Evolutionary conservation across 1,284 basidiomycete genomes (phyloP), one percentile per base, ranked within the genome.

Genomic region (Ceratorhiza oryzae-sativae): DNA sequence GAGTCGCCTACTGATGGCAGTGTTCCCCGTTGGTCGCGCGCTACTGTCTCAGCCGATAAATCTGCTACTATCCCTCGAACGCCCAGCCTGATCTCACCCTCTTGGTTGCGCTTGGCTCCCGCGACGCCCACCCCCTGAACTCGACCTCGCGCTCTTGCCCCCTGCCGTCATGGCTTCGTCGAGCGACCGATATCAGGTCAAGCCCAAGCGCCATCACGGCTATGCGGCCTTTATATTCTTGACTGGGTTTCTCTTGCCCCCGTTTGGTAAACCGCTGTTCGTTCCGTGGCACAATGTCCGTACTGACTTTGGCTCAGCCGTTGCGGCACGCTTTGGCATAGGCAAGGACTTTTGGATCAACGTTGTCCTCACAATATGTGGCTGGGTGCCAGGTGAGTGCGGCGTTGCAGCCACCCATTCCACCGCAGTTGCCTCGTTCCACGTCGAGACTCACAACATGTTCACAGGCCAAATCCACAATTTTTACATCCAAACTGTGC

Each of bases 291-390:
- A 13, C 32, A 32, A 4, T 6, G 4, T 53, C 51, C 18, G 18
- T 53, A 53, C 27, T 53, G 8, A 51, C 5, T 18, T 15, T 18
- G 18, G 70, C 77, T 10, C 77, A 95, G 97, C 97, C 74, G 95
- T 99, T 48, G 93, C 94, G 32, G 91, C 94, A 39, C 87, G 97
- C 72, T 99, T 99, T 81, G 97, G 97, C 30, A 88, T 98, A 77
- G 95, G 94, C 4, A 82, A 81, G 51, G 97, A 98, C 81, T 97
- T 98, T 81, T 96, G 92, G 86, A 83, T 98, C 77, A 99, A 99
- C 80, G 80, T 95, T 23, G 78, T 98, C 76, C 82, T 97, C 61
- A 97, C 95, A 34, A 87, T 98, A 72, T 91, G 89, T 79, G 97
- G 97, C 9, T 97, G 94, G 80, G 91, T 94, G 75, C 92, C 92